These are phyloP conservation scores for Murraya koenigii DNA, from an alignment of 345 rosid genomes.

Conservation along the genomic window DNA sequence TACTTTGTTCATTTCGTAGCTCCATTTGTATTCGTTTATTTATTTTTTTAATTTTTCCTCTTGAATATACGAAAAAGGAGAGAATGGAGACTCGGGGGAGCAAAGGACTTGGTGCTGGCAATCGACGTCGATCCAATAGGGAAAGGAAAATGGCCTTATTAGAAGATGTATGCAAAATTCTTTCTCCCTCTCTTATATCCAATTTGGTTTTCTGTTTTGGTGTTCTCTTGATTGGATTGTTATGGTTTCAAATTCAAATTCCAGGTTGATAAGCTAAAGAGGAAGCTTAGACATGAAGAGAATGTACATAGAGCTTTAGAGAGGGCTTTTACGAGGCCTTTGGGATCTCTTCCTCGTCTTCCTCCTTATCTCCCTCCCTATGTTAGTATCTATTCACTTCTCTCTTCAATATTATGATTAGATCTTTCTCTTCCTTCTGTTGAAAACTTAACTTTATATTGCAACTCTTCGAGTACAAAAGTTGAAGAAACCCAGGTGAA, in stretches of 20 bases:
- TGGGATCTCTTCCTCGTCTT: slow-evolving; percentile 96
- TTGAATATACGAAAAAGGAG: slow-evolving; percentile 40
- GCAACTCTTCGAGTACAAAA: neutral
- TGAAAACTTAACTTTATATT: slow-evolving; percentile 3
- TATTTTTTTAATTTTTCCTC: slow-evolving; percentile 12
- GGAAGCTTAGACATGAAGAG: slow-evolving; percentile 93
- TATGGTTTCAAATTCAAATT: slow-evolving; percentile 3
- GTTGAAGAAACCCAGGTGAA: slow-evolving; percentile 1
- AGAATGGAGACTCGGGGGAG: slow-evolving; percentile 52
- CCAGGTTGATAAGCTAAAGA: slow-evolving; percentile 93
- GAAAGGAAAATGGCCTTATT: slow-evolving; percentile 77
- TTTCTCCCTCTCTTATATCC: neutral
- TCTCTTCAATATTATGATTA: neutral
- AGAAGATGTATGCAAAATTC: slow-evolving; percentile 65
- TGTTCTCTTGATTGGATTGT: slow-evolving; percentile 9
- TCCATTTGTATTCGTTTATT: slow-evolving; percentile 7
- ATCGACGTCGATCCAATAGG: slow-evolving; percentile 60
- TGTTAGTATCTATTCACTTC: slow-evolving; percentile 44
- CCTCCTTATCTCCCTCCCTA: slow-evolving; percentile 88
- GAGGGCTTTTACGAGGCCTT: slow-evolving; percentile 90
- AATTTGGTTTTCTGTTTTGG: neutral
- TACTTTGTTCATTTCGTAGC: neutral
- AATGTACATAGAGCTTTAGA: slow-evolving; percentile 94
- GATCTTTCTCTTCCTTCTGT: neutral
- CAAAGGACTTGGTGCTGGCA: slow-evolving; percentile 37